Base-by-base conservation (phyloP, 495 filamentous ascomycete genomes). In the Podospora comata region DNA sequence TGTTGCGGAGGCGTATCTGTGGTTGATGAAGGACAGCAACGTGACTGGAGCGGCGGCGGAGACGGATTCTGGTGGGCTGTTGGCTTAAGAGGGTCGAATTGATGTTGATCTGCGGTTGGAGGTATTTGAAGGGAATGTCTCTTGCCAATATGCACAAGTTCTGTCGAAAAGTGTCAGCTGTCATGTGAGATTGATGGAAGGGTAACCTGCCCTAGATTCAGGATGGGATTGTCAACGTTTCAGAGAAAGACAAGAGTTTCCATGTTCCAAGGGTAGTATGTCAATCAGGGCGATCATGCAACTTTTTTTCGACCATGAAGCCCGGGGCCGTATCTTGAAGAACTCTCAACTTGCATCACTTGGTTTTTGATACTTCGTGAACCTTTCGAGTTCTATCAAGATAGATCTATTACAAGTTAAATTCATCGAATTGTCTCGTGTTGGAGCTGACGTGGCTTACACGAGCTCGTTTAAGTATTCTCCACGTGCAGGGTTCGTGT, bases 1-100 rank as follows among this genome's bases (percentile, higher is more conserved):
- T 75, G 80, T 86, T 4, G 89, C 85, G 0, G 87, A 91, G 80
- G 82, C 85, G 44, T 91, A 90, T 79, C 54, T 90, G 56, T 90
- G 85, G 74, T 75, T 85, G 7, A 85, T 91, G 86, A 86, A 83
- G 73, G 87, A 91, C 58, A 34, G 55, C 34, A 75, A 75, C 54
- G 71, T 60, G 15, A 76, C 72, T 0, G 74, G 71, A 16, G 60
- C 62, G 0, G 63, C 72, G 5, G 73, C 70, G 20, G 60, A 26
- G 56, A 72, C 69, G 9, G 69, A 74, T 66, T 56, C 60, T 15
- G 73, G 70, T 7, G 19, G 7, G 23, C 30, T 74, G 28, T n/a
- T 74, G 39, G 39, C 39, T 18, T 48, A 16, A 18, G 2, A 48
- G 18, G 39, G 39, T 16, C 13, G 39, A 48, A 11, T 48, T 48